Base-by-base conservation (phyloP, 23 red algal genomes). In the Gracilariopsis chorda region DNA sequence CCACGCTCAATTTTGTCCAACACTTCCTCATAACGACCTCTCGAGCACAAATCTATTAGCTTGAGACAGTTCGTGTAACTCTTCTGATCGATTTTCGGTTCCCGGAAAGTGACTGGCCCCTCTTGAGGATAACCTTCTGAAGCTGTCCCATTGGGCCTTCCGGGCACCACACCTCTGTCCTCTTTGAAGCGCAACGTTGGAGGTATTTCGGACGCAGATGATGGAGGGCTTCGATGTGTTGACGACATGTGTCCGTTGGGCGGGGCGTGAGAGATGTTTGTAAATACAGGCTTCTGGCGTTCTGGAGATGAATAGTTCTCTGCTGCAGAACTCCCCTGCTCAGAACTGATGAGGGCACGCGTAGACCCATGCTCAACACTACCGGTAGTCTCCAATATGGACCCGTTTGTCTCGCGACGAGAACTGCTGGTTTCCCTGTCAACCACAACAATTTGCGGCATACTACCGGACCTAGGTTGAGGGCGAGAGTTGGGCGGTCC, bases 381-480 rank as follows among this genome's bases (percentile, higher is more conserved):
- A 28, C 4, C 32, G 13, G 32, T 33, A 14, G 45, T 39, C 48
- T 34, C 27, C 2, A 24, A 27, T 28, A 19, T 48, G 21, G 79
- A 83, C 32, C 79, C 79, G 47, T 65, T 83, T 27, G 32, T 53
- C 9, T 67, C 58, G 47, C 58, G 58, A 76, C 48, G 40, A 16
- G 53, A 16, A 36, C 58, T 47, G 32, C 36, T 57, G 27, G 65
- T 35, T 24, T 56, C 51, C n/a, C 34, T 70, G 27, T 42, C 48
- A 29, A 89, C 85, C 23, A 89, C 85, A 13, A 89, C 85, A 89
- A 89, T 89, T 77, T 77, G 68, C 24, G 85, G 85, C 7, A 72
- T 89, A 24, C 47, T 56, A 17, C 68, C 85, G n/a, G 85, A 77
- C 61, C 34, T 43, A 20, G 68, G 44, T 25, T 52, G 33, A 24